phyloP scores from a whole-genome alignment of 768 basidiomycete genomes.

The Rhizopogon salebrosus region DNA sequence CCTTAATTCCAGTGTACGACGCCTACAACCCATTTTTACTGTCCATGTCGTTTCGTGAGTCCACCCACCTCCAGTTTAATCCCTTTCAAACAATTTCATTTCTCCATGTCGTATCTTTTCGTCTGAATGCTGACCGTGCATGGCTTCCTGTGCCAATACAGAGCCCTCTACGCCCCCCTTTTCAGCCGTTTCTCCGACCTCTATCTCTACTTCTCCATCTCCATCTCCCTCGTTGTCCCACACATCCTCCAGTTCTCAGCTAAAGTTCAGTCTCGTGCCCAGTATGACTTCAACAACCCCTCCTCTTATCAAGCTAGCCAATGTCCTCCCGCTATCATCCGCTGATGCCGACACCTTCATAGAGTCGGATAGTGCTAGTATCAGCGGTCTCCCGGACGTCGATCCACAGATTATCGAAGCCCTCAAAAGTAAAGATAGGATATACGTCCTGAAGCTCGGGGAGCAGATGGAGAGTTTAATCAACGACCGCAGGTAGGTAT shows the following conservation, averaged over 20 bases:
- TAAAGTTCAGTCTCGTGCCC: conserved; percentile 9
- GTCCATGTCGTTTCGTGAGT: conserved; percentile 12
- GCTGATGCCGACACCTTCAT: conserved; percentile 24
- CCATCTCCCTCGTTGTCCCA: conserved; percentile 9
- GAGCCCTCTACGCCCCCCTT: conserved; percentile 5
- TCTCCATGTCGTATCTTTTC: background rate
- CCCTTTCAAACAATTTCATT: background rate
- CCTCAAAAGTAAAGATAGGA: conserved; percentile 80
- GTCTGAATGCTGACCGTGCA: conserved; percentile 9
- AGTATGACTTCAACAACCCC: conserved; percentile 3
- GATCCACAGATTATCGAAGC: conserved; percentile 84
- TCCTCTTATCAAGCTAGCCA: conserved; percentile 11
- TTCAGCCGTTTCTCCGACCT: conserved; percentile 6
- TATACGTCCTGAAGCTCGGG: conserved; percentile 85
- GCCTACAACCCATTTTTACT: conserved; percentile 8
- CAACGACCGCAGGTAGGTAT: conserved; percentile 61
- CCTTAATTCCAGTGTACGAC: conserved; percentile 6
- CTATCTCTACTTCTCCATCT: conserved; percentile 11
- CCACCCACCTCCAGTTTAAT: background rate
- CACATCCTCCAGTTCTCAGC: conserved; percentile 8
- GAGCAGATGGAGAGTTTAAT: conserved; percentile 82
- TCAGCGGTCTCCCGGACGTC: conserved; percentile 37
- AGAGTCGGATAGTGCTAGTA: conserved; percentile 23
- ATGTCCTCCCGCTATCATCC: conserved; percentile 12
- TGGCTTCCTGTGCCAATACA: conserved; percentile 2